Conservation (phyloP, 495 filamentous ascomycete genomes). For the Penicillium antarcticum region DNA sequence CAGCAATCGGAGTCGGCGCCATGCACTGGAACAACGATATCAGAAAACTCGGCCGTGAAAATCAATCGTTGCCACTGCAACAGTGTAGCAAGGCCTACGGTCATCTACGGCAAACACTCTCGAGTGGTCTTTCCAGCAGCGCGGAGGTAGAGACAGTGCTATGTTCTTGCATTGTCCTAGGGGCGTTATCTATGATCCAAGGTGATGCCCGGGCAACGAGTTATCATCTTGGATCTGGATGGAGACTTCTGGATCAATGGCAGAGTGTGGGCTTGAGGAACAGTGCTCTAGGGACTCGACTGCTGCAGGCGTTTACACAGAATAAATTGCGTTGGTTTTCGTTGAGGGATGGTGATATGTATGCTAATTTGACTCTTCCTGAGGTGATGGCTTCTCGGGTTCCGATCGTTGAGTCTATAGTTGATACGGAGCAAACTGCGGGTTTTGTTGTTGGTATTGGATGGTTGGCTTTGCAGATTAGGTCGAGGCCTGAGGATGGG, state of each 20-base stretch:
- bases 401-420: not conserved
- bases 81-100: constrained; percentile 46
- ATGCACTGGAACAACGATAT: constrained; percentile 29
- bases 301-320: not conserved
- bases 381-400: too few relatives aligned
- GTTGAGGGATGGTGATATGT: not conserved
- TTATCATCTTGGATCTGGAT: constrained; percentile 10
- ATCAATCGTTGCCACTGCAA: constrained; percentile 29
- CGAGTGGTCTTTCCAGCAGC: constrained; percentile 5
- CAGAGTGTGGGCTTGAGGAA: not conserved
- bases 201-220: constrained; percentile 38
- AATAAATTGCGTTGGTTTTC: not conserved
- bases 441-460: constrained; percentile 1
- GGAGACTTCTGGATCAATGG: constrained; percentile 8
- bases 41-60: not conserved
- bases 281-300: not conserved
- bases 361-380: not conserved
- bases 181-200: constrained; percentile 45
- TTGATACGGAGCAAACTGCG: not conserved
- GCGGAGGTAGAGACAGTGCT: constrained; percentile 18
- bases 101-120: constrained; percentile 4
- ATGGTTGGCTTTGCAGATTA: constrained; percentile 4
- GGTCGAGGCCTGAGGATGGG: not conserved
- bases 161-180: constrained; percentile 43
- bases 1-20: constrained; percentile 39